Base-by-base conservation (phyloP, 139 green algal genomes). In the Chlamydomonas incerta region DNA sequence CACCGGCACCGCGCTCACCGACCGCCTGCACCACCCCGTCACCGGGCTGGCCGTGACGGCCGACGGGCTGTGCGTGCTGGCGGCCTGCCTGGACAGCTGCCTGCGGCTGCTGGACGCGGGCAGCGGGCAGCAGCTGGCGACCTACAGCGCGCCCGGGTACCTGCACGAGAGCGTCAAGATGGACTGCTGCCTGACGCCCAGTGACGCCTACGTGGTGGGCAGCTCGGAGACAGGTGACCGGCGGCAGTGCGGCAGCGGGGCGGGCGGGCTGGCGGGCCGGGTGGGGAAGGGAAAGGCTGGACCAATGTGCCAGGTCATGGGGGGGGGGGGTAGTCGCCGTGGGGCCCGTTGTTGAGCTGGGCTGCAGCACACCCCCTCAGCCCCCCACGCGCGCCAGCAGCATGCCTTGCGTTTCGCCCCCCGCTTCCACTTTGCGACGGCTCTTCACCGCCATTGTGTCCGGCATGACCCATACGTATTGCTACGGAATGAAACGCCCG, bases 211-310 rank as follows among this genome's bases (percentile, higher is more conserved):
- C 52, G 93, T 98, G 18, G 80, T 97, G 4, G 89, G 90, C 37
- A 93, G 92, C 67, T 98, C 95, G 18, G 96, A 98, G 65, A 93
- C 96, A 76, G 96, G 95, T 96, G 87, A 68, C n/a, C n/a, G n/a
- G n/a, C n/a, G n/a, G n/a, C n/a, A n/a, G 90, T 26, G 55, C 10
- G 65, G 65, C n/a, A n/a, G n/a, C n/a, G n/a, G n/a, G n/a, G n/a
- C n/a, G n/a, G n/a, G n/a, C n/a, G n/a, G n/a, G n/a, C n/a, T n/a
- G n/a, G n/a, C n/a, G n/a, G n/a, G n/a, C n/a, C n/a, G n/a, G n/a
- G n/a, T n/a, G n/a, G n/a, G n/a, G n/a, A n/a, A n/a, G n/a, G n/a
- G n/a, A n/a, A n/a, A n/a, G n/a, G n/a, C n/a, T n/a, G n/a, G n/a
- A n/a, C n/a, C n/a, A n/a, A n/a, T n/a, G n/a, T n/a, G n/a, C n/a